Evolutionary conservation across 2,329 filamentous ascomycete genomes (phyloP).

Genomic region (Stagonosporopsis cucurbitacearum): DNA sequence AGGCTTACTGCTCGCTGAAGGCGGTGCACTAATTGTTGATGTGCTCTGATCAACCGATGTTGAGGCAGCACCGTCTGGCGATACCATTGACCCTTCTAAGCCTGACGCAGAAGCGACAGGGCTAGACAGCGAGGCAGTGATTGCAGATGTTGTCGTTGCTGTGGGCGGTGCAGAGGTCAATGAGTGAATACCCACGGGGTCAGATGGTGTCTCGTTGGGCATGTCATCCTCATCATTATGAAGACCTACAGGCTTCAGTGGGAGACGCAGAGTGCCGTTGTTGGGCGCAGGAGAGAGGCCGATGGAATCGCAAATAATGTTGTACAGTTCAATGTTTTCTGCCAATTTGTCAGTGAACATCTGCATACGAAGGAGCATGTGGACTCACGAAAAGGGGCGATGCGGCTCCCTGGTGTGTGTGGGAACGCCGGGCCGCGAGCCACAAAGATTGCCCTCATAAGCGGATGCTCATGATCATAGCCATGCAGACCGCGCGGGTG

Average conservation of each 20-base stretch:
- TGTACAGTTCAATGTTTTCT: conserved; percentile 97
- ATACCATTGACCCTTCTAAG: conserved; percentile 23
- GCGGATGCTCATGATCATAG: conserved; percentile 90
- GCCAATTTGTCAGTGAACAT: not conserved
- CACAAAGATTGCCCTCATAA: conserved; percentile 96
- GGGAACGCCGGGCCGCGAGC: conserved; percentile 92
- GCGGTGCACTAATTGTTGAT: conserved; percentile 24
- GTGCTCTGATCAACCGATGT: conserved; percentile 19
- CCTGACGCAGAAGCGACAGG: conserved; percentile 33
- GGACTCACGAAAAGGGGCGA: conserved; percentile 83
- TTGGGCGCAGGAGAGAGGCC: conserved; percentile 76
- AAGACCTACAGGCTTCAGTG: conserved; percentile 67
- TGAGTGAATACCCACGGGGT: conserved; percentile 52
- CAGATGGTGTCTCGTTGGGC: conserved; percentile 57
- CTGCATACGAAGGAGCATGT: too few relatives aligned
- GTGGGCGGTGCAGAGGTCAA: conserved; percentile 8
- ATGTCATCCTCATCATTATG: conserved; percentile 61
- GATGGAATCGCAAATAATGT: conserved; percentile 88
- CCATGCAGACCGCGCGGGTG: conserved; percentile 86
- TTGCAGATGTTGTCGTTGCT: conserved; percentile 26
- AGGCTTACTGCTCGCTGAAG: conserved; percentile 18
- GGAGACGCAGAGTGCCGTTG: conserved; percentile 83
- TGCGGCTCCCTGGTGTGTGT: conserved; percentile 77
- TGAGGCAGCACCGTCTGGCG: conserved; percentile 5
- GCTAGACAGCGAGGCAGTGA: conserved; percentile 28